Evolutionary conservation across 371 early-diverging fungal genomes (phyloP), one percentile per base, ranked within the genome.

Genomic region (Batkoa obscura): DNA sequence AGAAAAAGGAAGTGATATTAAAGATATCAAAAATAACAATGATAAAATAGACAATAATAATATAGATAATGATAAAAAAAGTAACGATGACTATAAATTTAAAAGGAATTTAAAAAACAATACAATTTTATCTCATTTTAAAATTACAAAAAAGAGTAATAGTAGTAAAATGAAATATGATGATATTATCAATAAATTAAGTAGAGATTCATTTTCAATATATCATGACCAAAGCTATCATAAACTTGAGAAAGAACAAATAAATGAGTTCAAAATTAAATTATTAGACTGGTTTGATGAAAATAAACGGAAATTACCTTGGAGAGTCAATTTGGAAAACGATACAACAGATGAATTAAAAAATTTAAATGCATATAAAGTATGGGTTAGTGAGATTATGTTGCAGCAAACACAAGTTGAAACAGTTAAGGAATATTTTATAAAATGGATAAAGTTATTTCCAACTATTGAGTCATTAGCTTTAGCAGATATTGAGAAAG

Each of bases 371-470:
- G 83, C 83, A 0, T 83, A 83, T 59, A 79, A 81, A 67, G 84
- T 85, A 1, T 86, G 86, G 87, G 80, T 89, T 2, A 76, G 76
- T 23, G 87, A 89, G 60, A 80, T 87, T 35, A 89, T 89, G 90
- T 71, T 83, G 32, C 90, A 89, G 53, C 88, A 79, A 72, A 85
- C 85, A 0, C 83, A 81, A 64, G 83, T 85, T 30, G 78, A 73
- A 1, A 86, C 86, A 0, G 86, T 84, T 4, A 78, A 78, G 23
- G 71, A 68, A 1, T 89, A 83, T 60, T 87, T 79, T 58, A 64
- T 75, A 36, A 71, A 69, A 15, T 88, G 89, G 90, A 80, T 87
- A 75, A 55, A 57, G 4, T 72, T 71, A 5, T 89, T 81, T 69
- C 90, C 90, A 1, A 85, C 88, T 1, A 68, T 89, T 1, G 55